phyloP scores from a whole-genome alignment of 139 green algal species.

The Coelastrella sp. region DNA sequence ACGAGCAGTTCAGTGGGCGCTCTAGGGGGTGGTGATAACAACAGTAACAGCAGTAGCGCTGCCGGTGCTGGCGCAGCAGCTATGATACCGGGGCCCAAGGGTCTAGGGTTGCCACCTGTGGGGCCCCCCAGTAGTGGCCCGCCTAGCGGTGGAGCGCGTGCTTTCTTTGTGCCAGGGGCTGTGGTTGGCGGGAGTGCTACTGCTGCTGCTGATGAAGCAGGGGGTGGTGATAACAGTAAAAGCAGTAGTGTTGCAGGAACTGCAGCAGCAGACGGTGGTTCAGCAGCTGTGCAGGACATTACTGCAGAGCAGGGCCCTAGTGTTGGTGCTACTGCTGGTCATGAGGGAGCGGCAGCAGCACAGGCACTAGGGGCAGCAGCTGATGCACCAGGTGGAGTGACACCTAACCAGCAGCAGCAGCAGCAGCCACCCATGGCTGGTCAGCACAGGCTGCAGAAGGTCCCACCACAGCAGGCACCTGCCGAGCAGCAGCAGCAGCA shows the following conservation, averaged over 20 bases:
- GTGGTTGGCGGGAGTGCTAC: background rate
- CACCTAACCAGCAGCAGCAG: background rate
- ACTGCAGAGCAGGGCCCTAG: background rate
- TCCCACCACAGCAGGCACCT: background rate
- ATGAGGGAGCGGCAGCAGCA: background rate
- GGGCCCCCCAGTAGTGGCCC: background rate
- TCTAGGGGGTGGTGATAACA: background rate
- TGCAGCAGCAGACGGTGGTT: background rate
- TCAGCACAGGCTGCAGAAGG: background rate
- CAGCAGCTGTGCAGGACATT: background rate
- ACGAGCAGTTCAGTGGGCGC: background rate
- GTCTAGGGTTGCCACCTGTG: no score
- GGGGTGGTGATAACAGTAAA: background rate
- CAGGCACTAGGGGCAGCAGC: background rate
- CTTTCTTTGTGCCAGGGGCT: constrained; percentile 9
- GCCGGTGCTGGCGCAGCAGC: background rate
- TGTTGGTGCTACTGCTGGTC: background rate
- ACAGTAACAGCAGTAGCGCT: background rate
- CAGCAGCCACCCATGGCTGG: background rate
- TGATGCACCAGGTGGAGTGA: background rate
- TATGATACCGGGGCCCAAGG: background rate
- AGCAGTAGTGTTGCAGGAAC: background rate
- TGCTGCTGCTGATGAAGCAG: background rate
- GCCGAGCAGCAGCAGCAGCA: constrained; percentile 18
- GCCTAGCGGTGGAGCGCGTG: background rate